Conservation (phyloP, 345 rosid genomes). For the Brassica rapa region DNA sequence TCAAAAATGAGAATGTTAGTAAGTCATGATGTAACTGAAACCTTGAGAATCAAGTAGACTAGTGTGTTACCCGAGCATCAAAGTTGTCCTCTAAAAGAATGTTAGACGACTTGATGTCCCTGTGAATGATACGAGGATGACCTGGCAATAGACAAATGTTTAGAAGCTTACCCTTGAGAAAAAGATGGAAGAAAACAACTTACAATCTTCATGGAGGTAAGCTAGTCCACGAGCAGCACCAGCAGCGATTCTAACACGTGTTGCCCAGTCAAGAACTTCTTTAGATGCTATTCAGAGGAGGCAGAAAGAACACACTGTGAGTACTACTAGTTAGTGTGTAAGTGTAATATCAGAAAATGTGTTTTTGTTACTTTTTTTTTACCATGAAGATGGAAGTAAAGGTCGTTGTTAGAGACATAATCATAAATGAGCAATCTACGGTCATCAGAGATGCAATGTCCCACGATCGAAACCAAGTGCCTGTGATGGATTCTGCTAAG, state of each 20-base stretch:
- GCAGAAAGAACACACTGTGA: not conserved
- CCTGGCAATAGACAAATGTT: not conserved
- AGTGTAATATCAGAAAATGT: not conserved
- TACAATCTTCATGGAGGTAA: constrained; percentile 98
- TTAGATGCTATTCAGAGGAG: constrained; percentile 47
- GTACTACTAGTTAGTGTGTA: too few species aligned
- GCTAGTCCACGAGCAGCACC: constrained; percentile 98
- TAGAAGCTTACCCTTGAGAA: not conserved
- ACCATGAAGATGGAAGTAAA: not conserved
- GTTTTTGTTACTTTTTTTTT: not conserved
- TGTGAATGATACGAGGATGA: not conserved
- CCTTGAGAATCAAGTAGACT: not conserved
- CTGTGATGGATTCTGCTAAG: not conserved
- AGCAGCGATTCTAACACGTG: constrained; percentile 77
- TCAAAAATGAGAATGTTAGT: constrained; percentile 24
- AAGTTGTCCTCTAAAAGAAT: not conserved
- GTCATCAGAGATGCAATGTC: constrained; percentile 5
- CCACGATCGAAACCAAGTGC: not conserved
- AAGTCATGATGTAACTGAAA: not conserved
- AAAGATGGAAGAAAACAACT: constrained; percentile 37
- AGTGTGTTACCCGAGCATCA: constrained; percentile 2
- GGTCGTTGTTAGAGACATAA: constrained; percentile 4
- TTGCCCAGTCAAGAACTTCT: constrained; percentile 74
- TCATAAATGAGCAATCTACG: not conserved
- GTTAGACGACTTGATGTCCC: not conserved